Conservation (phyloP, 345 rosid genomes). For the Eucalyptus polyanthemos region DNA sequence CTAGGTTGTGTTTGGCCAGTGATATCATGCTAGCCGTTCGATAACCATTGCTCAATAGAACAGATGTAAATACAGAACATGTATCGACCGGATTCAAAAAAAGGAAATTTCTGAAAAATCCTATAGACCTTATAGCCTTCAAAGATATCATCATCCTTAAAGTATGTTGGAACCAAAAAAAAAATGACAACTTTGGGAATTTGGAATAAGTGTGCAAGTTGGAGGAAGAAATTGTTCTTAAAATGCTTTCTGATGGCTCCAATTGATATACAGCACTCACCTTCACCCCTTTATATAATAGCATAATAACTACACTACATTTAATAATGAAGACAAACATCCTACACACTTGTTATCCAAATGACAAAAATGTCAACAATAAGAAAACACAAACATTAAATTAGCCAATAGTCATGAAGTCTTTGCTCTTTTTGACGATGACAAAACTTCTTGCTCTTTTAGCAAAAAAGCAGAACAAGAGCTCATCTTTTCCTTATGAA, state of each 20-base stretch:
- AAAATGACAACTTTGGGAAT: background rate
- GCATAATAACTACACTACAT: background rate
- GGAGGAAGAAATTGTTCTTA: background rate
- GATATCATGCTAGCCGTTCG: accelerated
- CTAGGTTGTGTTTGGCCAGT: background rate
- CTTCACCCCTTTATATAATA: background rate
- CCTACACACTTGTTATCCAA: background rate
- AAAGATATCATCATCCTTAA: background rate
- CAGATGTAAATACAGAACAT: background rate
- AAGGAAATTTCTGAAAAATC: background rate
- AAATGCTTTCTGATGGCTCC: background rate
- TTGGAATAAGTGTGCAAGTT: background rate
- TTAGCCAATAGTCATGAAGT: too few relatives aligned
- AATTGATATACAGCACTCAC: background rate
- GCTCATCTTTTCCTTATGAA: background rate
- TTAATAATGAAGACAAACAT: background rate
- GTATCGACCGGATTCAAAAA: background rate
- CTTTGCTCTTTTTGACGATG: background rate
- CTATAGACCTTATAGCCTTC: background rate
- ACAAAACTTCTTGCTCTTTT: background rate
- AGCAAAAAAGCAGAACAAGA: background rate
- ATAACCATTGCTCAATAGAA: background rate
- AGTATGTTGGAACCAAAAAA: accelerated
- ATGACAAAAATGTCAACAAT: background rate
- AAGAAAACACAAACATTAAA: background rate